A percentile compares a stretch with the other conserved stretches of the same genome.
Evolutionary conservation across 2,329 filamentous ascomycete species (phyloP).

Genomic region (Drechslerella dactyloides): DNA sequence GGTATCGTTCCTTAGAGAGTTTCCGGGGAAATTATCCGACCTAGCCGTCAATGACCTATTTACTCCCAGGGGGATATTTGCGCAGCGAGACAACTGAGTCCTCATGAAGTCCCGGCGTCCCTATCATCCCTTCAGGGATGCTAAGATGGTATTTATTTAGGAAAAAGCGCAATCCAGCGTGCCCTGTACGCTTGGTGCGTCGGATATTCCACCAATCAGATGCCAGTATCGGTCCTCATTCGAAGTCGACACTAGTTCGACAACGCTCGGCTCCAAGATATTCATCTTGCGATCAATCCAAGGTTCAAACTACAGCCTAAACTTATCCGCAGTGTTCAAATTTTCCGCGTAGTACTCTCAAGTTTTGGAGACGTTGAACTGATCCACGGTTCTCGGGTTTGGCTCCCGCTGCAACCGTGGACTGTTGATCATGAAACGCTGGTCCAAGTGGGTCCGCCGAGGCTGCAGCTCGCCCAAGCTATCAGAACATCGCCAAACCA

Average conservation of each 20-base stretch:
- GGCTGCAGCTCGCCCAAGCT: not conserved
- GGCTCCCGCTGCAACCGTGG: conserved; percentile 43
- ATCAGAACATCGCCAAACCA: not conserved
- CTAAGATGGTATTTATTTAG: no score
- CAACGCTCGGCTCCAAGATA: not conserved
- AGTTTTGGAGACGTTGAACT: not conserved
- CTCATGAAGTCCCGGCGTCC: no score
- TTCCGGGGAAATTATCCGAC: no score
- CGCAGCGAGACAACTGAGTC: no score
- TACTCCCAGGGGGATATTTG: not conserved
- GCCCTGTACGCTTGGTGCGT: conserved; percentile 3
- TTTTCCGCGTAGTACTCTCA: conserved; percentile 12
- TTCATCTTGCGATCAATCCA: not conserved
- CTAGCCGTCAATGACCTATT: no score
- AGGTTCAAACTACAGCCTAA: not conserved
- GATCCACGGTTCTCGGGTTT: conserved; percentile 40
- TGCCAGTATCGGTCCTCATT: no score
- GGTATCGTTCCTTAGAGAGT: no score
- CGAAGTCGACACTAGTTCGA: no score
- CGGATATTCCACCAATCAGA: conserved; percentile 45
- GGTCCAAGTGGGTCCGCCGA: conserved; percentile 16
- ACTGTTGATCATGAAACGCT: conserved; percentile 33
- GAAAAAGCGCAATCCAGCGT: no score
- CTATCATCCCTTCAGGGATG: no score
- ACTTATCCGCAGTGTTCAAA: not conserved